Base-by-base conservation (phyloP, 2,329 filamentous ascomycete genomes). In the Diaporthe sp. region DNA sequence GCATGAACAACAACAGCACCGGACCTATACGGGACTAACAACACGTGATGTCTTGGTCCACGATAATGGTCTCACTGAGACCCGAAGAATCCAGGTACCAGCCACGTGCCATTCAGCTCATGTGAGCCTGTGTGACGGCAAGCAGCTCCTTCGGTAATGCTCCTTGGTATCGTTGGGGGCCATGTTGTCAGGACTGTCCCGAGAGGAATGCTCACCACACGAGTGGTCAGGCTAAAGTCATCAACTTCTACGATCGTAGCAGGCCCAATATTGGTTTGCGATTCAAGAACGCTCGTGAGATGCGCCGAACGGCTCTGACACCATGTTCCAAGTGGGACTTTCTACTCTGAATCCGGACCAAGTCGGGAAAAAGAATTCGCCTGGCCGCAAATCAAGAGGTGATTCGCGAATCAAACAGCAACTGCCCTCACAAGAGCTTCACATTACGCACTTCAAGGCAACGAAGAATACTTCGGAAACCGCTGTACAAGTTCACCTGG, bases 1-100 rank as follows among this genome's bases (percentile, higher is more conserved):
- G 71, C 71, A 73, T 73, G 58, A 65, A 65, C 58, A 44, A 47
- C 25, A 5, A 57, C 58, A 55, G 47, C 22, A 42, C 49, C 34
- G 34, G 65, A 10, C 65, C n/a, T 39, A 25, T 34, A 55, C 58
- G 49, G 49, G 58, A 51, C 25, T 39, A 37, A 57, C 58, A 73
- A 42, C 51, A 44, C 58, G 58, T 42, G n/a, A 65, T 53, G 28
- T 63, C 28, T 61, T 65, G 71, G 58, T 39, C n/a, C 47, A 44
- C 31, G 58, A 63, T 31, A 65, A 65, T 15, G 58, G 49, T 55
- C 28, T 65, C 51, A 31, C 37, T 31, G 47, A 20, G 49, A 51
- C 31, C 28, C 47, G 47, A 39, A 42, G 22, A 47, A 37, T 37
- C 10, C 49, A 53, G 47, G n/a, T n/a, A 55, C 65, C 34, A 28